Evolutionary conservation across 2,329 filamentous ascomycete genomes (phyloP).

Genomic region (Ploettnerulaceae sp.): DNA sequence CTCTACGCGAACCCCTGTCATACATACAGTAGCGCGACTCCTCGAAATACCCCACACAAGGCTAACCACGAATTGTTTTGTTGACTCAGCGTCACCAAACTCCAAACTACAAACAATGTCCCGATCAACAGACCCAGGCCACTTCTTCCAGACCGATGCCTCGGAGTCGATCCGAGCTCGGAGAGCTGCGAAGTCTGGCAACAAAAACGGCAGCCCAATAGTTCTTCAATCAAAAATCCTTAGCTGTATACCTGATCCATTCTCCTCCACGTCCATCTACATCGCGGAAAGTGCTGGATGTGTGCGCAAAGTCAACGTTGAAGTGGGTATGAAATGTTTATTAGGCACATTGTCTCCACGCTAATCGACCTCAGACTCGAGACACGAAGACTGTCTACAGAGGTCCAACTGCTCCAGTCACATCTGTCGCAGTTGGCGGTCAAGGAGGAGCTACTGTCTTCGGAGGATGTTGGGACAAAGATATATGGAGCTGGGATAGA

Average conservation of each 20-base stretch:
- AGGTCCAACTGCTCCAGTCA: constrained; percentile 75
- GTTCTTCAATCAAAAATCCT: constrained; percentile 81
- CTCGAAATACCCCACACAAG: constrained; percentile 7
- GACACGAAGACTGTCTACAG: constrained; percentile 51
- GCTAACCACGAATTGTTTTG: neutral
- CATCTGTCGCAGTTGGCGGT: constrained; percentile 65
- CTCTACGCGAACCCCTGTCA: constrained; percentile 27
- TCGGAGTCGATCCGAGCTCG: constrained; percentile 41
- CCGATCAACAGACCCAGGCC: constrained; percentile 65
- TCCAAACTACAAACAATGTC: constrained; percentile 45
- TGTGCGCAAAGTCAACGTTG: constrained; percentile 66
- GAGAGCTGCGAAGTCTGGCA: constrained; percentile 65
- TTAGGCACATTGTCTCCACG: constrained; percentile 9
- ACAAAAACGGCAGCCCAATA: constrained; percentile 79
- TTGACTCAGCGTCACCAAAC: neutral
- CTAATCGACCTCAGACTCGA: constrained; percentile 35
- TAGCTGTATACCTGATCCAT: constrained; percentile 64
- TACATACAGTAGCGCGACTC: neutral
- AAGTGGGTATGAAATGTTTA: constrained; percentile 53
- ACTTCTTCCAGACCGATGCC: constrained; percentile 85
- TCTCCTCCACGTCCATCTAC: constrained; percentile 57
- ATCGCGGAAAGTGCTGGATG: constrained; percentile 84
- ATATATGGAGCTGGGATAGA: constrained; percentile 79
- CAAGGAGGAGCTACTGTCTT: constrained; percentile 58
- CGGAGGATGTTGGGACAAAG: constrained; percentile 92